phyloP scores from a whole-genome alignment of 2,329 filamentous ascomycete genomes.

The Leptographium procerum region DNA sequence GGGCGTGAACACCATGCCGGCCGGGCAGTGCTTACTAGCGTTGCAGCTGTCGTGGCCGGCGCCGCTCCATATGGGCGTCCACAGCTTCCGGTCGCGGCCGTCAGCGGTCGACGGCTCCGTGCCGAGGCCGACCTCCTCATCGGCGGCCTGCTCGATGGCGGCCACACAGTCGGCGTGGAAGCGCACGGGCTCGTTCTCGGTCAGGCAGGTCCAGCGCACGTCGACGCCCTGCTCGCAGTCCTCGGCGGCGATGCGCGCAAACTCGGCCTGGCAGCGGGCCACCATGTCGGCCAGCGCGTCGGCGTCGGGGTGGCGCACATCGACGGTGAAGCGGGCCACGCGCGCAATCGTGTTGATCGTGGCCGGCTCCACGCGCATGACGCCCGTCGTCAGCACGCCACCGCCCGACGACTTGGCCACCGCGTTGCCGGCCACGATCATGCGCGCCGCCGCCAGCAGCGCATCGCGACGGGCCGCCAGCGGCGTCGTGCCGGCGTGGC shows the following conservation, averaged over 20 bases:
- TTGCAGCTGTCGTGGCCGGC: slow-evolving; percentile 28
- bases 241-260: slow-evolving; percentile 41
- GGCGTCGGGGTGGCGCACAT: slow-evolving; percentile 50
- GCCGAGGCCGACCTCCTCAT: background rate
- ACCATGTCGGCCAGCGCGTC: slow-evolving; percentile 28
- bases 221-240: slow-evolving; percentile 44
- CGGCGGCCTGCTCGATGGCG: slow-evolving; percentile 51
- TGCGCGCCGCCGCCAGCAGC: slow-evolving; percentile 20
- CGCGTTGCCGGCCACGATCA: slow-evolving; percentile 20
- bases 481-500: slow-evolving; percentile 65
- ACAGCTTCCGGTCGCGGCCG: slow-evolving; percentile 8
- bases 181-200: slow-evolving; percentile 45
- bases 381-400: slow-evolving; percentile 20
- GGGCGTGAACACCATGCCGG: slow-evolving; percentile 28
- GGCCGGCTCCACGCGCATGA: slow-evolving; percentile 24
- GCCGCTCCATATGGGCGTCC: slow-evolving; percentile 23
- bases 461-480: slow-evolving; percentile 20
- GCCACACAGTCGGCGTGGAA: slow-evolving; percentile 58
- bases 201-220: slow-evolving; percentile 45
- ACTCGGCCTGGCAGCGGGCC: slow-evolving; percentile 20
- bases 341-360: slow-evolving; percentile 65
- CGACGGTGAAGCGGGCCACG: slow-evolving; percentile 53
- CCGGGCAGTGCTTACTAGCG: slow-evolving; percentile 21
- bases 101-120: background rate
- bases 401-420: slow-evolving; percentile 14